Base-by-base conservation (phyloP, 2,329 filamentous ascomycete genomes). In the Verticillium longisporum region DNA sequence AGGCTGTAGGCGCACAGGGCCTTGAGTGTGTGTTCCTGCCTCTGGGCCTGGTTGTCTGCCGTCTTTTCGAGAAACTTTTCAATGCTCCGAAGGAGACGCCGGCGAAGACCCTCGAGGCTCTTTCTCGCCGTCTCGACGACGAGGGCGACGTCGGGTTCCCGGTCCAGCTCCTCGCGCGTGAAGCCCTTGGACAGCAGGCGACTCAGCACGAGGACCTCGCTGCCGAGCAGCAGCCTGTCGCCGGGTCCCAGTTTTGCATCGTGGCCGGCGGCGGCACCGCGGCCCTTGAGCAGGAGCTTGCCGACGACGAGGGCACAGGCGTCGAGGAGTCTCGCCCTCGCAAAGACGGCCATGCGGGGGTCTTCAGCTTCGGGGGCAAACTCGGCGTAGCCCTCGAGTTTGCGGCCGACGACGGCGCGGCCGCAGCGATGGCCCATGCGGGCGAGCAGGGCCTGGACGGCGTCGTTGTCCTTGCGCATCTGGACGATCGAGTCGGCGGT, bases 401-500 rank as follows among this genome's bases (percentile, higher is more conserved):
- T 92, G 65, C 79, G 83, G 31, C 87, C 87, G 31, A 97, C 80
- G 32, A 88, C 80, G 59, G 82, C 78, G 41, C 91, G 84, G 58
- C 93, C 92, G 74, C 94, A 97, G 61, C 85, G 84, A 50, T 84
- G 84, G 55, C 91, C 91, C 77, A 97, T 88, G 62, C 81, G 81
- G 15, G 83, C 83, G 58, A 98, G 81, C 41, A 87, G 84, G 5
- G 80, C 78, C 73, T 97, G 92, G 15, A 92, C 88, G 13, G 80
- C 77, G 63, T 88, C 84, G 77, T 95, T 94, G 71, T 94, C 87
- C 45, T 75, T 76, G 66, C 91, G 89, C 91, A 98, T 97, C 63
- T 88, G 84, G 60, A 97, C 89, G 66, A 98, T 98, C n/a, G 88
- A 88, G 75, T 97, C 93, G 60, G 94, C 94, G 0, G 94, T 97